These are phyloP conservation scores for Closterium sp. DNA, from an alignment of 139 green algal genomes.

Conservation along the genomic window DNA sequence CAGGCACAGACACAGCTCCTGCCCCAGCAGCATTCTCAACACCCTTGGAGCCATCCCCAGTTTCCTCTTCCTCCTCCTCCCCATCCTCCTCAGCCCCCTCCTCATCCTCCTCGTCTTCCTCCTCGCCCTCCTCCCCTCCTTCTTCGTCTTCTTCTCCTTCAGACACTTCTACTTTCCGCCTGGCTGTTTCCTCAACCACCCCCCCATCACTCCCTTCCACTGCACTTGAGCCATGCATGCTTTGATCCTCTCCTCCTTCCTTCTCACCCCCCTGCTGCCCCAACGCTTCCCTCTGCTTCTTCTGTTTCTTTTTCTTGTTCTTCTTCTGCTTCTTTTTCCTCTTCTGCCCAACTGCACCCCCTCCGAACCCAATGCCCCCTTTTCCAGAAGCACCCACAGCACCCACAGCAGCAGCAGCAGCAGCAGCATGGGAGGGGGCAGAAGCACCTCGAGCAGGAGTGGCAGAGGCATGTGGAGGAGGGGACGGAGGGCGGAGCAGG, in stretches of 20 bases:
- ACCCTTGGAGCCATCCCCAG: background rate
- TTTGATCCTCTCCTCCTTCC: background rate
- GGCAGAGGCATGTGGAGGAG: background rate
- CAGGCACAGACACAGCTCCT: background rate
- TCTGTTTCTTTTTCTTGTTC: conserved; percentile 10
- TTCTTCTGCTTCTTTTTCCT: background rate
- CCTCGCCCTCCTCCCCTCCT: background rate
- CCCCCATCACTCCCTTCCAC: background rate
- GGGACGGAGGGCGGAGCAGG: background rate
- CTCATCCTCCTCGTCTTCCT: background rate
- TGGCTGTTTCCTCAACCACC: background rate
- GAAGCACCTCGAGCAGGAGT: background rate
- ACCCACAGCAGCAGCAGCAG: background rate
- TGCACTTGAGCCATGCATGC: background rate
- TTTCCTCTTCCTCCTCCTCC: background rate
- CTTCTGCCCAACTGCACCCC: background rate
- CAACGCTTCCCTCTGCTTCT: background rate
- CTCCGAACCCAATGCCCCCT: background rate
- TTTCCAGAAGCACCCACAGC: background rate
- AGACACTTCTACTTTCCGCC: conserved; percentile 1
- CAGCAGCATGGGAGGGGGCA: background rate
- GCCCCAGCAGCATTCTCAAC: background rate
- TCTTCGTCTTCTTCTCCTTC: background rate
- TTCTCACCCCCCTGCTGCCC: background rate
- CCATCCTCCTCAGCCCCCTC: background rate